Evolutionary conservation across 2,329 filamentous ascomycete species (phyloP).

Genomic region (Rutstroemia sp.): DNA sequence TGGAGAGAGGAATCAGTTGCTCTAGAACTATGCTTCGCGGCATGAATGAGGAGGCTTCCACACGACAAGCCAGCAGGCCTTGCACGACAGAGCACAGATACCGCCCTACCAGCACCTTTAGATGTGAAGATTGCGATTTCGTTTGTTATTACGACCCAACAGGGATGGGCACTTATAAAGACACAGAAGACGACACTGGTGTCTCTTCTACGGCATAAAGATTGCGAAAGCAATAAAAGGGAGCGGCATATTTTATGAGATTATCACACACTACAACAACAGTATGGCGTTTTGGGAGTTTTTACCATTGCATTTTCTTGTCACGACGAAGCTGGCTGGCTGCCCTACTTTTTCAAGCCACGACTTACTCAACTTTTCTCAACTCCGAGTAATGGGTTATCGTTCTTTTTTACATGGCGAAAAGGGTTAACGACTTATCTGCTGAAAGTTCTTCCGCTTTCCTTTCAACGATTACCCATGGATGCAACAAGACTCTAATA

Average conservation of each 20-base stretch:
- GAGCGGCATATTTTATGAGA: constrained; percentile 4
- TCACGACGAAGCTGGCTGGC: neutral
- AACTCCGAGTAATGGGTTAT: neutral
- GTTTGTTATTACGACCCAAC: constrained; percentile 9
- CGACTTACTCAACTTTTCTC: neutral
- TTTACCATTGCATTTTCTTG: neutral
- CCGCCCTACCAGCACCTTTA: constrained; percentile 6
- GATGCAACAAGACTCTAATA: neutral
- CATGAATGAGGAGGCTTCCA: constrained; percentile 11
- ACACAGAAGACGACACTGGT: constrained; percentile 6
- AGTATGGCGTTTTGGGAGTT: constrained; percentile 4
- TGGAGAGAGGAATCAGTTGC: constrained; percentile 14
- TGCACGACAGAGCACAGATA: constrained; percentile 6
- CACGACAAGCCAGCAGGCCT: constrained; percentile 4
- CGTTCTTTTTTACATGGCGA: neutral
- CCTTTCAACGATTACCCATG: constrained; percentile 5
- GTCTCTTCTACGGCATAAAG: constrained; percentile 6
- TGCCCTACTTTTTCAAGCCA: neutral
- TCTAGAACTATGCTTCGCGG: constrained; percentile 7
- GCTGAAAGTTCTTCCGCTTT: neutral
- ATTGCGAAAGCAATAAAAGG: neutral
- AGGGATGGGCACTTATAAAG: constrained; percentile 6
- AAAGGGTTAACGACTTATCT: neutral
- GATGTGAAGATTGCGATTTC: constrained; percentile 8
- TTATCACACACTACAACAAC: constrained; percentile 5